phyloP scores from a whole-genome alignment of 352 stramenopile genomes.

The Globisporangium acanthophoron region DNA sequence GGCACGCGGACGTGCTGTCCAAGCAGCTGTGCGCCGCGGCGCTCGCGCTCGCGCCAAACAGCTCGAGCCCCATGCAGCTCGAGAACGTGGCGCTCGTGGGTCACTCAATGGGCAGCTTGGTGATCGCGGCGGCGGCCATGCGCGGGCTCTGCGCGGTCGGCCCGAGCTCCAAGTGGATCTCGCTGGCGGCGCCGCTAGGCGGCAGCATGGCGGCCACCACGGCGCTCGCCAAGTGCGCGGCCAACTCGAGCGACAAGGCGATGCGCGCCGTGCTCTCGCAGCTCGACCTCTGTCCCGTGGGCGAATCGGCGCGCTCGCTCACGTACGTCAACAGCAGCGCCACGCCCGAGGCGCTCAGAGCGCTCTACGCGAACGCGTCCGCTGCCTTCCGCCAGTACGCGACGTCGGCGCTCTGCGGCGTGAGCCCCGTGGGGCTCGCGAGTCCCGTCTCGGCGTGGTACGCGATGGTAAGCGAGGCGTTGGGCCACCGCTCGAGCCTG shows the following conservation, averaged over 20 bases:
- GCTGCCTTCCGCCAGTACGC: conserved; percentile 13
- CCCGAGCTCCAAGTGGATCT: conserved; percentile 32
- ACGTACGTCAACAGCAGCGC: background rate
- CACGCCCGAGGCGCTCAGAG: background rate
- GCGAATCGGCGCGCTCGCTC: background rate
- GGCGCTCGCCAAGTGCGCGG: conserved; percentile 7
- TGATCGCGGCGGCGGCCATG: conserved; percentile 21
- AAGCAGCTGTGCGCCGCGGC: conserved; percentile 19
- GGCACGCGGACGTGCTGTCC: conserved; percentile 21
- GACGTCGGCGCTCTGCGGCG: conserved; percentile 27
- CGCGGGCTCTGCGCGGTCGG: conserved; percentile 24
- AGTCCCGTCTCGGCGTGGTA: conserved; percentile 3
- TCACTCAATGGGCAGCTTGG: conserved; percentile 32
- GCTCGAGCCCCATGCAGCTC: conserved; percentile 3
- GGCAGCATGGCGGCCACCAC: conserved; percentile 20
- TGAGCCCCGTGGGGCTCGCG: conserved; percentile 23
- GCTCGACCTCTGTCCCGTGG: background rate
- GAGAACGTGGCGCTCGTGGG: conserved; percentile 6
- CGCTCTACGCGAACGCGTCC: conserved; percentile 14
- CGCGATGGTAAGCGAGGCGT: conserved; percentile 1
- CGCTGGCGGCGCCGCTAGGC: conserved; percentile 25
- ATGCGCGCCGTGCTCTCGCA: background rate
- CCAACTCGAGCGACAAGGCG: background rate
- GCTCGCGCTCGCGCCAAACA: conserved; percentile 9
- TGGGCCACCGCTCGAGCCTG: conserved; percentile 13